These are phyloP conservation scores for Mercurialis annua DNA, from an alignment of 345 rosid genomes.

Conservation along the genomic window DNA sequence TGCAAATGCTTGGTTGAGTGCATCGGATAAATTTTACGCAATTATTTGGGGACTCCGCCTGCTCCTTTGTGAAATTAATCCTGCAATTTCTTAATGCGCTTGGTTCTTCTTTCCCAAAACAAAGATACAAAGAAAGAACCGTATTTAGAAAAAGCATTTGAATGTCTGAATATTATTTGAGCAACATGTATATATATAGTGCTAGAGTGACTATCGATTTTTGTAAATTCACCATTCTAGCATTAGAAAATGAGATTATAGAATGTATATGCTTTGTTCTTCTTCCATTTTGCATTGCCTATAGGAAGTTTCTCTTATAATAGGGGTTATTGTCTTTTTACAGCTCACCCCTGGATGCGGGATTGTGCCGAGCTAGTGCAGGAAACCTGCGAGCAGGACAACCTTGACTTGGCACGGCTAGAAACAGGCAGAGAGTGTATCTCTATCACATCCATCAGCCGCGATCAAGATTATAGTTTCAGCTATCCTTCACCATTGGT, in stretches of 20 bases:
- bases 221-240: background rate
- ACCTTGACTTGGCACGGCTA: slow-evolving; percentile 31
- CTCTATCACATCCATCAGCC: slow-evolving; percentile 32
- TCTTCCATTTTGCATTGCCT: background rate
- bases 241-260: background rate
- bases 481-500: slow-evolving; percentile 26
- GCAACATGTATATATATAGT: background rate
- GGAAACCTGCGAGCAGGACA: slow-evolving; percentile 34
- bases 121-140: background rate
- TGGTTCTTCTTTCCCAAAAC: background rate
- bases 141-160: background rate
- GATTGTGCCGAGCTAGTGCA: slow-evolving; percentile 32
- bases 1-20: background rate
- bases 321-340: slow-evolving; percentile 16
- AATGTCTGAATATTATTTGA: background rate
- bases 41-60: background rate
- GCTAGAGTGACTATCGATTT: background rate
- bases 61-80: background rate
- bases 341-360: slow-evolving; percentile 79
- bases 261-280: background rate
- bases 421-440: slow-evolving; percentile 43
- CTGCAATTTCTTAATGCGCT: background rate
- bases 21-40: background rate
- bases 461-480: slow-evolving; percentile 62
- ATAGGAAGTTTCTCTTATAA: slow-evolving; percentile 8